Evolutionary conservation across 352 stramenopile species (phyloP).

Genomic region (Phytophthora hybrid): DNA sequence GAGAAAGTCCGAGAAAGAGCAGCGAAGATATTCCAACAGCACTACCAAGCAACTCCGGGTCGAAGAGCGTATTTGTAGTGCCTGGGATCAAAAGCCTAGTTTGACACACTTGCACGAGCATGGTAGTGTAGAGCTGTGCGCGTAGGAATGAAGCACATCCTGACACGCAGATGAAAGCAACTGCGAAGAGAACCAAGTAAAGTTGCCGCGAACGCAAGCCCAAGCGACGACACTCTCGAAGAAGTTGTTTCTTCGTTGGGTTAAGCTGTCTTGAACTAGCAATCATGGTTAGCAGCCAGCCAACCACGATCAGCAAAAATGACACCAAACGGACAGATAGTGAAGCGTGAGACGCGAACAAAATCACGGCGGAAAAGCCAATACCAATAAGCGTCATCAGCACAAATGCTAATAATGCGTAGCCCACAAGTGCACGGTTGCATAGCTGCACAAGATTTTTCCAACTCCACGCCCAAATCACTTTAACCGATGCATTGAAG

Average conservation of each 20-base stretch:
- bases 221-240: constrained; percentile 43
- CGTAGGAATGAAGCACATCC: constrained; percentile 71
- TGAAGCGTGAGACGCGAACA: constrained; percentile 38
- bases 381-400: constrained; percentile 42
- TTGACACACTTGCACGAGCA: constrained; percentile 76
- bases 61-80: constrained; percentile 34
- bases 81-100: constrained; percentile 48
- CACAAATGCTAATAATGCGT: constrained; percentile 36
- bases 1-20: constrained; percentile 27
- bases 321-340: constrained; percentile 48
- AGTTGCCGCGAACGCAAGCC: constrained; percentile 46
- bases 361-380: constrained; percentile 34
- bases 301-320: constrained; percentile 54
- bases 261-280: constrained; percentile 55
- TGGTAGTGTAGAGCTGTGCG: constrained; percentile 73
- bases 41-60: constrained; percentile 56
- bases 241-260: constrained; percentile 47
- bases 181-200: constrained; percentile 39
- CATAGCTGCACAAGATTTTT: constrained; percentile 37
- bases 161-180: constrained; percentile 50
- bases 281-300: constrained; percentile 58
- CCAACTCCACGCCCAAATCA: constrained; percentile 37
- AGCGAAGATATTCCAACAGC: constrained; percentile 35
- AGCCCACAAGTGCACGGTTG: constrained; percentile 38
- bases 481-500: constrained; percentile 26